A percentile compares a stretch with the other conserved stretches of the same genome.
These are phyloP conservation scores for Xylaria sp. DNA, from an alignment of 2,329 filamentous ascomycete genomes.

Conservation along the genomic window DNA sequence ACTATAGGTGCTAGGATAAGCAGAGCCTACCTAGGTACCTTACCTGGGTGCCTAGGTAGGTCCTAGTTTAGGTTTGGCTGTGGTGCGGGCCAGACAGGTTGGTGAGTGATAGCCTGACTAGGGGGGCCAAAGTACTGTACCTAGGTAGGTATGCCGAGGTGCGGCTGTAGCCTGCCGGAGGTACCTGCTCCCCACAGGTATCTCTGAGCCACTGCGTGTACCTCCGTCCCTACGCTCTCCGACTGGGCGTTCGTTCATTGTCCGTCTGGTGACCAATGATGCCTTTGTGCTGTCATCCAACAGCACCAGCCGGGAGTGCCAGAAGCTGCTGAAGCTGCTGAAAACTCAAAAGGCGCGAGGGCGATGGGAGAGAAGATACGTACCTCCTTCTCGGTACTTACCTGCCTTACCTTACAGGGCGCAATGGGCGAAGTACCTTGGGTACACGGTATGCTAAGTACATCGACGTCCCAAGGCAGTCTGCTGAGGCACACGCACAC, in stretches of 20 bases:
- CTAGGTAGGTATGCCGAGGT: conserved; percentile 1
- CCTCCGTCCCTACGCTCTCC: conserved; percentile 4
- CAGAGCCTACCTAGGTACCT: background rate
- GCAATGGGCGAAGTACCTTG: background rate
- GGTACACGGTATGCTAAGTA: background rate
- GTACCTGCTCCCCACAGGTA: conserved; percentile 10
- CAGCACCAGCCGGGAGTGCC: conserved; percentile 10
- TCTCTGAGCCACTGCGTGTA: background rate
- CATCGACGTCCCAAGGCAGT: too few species aligned
- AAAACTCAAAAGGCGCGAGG: background rate
- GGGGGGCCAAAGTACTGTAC: background rate
- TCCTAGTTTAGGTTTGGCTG: background rate
- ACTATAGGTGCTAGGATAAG: background rate
- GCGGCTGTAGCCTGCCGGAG: background rate
- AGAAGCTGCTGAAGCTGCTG: conserved; percentile 8
- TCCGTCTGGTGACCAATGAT: conserved; percentile 25
- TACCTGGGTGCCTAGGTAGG: background rate
- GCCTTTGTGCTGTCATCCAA: conserved; percentile 26
- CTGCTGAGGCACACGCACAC: background rate
- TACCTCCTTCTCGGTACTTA: background rate
- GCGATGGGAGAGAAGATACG: background rate
- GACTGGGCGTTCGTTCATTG: background rate
- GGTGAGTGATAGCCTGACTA: background rate
- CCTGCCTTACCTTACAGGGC: background rate
- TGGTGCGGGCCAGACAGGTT: background rate